A percentile compares a stretch with the other conserved stretches of the same genome.
Conservation (phyloP, 140 eudicot genomes). For the Erigeron philadelphicus region DNA sequence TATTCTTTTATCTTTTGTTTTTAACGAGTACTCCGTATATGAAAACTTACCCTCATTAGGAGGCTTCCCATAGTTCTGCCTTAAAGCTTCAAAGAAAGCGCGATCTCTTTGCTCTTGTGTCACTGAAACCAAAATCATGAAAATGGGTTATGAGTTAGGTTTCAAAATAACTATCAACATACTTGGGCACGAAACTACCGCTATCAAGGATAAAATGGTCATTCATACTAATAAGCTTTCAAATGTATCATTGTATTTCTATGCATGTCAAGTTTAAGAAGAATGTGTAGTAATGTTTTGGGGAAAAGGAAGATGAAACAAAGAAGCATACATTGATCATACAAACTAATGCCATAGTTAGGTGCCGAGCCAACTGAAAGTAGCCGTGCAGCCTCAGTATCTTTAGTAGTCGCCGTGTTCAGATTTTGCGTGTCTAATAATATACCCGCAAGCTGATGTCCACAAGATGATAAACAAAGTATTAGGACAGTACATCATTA, state of each 20-base stretch:
- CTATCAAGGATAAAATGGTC: neutral
- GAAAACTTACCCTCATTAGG: constrained; percentile 54
- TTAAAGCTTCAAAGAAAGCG: constrained; percentile 49
- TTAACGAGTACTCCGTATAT: neutral
- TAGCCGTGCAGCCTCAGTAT: constrained; percentile 76
- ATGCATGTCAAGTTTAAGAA: neutral
- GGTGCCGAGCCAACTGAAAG: constrained; percentile 70
- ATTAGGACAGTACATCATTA: neutral
- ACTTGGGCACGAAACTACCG: neutral
- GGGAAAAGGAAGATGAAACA: constrained; percentile 10
- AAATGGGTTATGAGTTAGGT: neutral
- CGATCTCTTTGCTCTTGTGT: constrained; percentile 66
- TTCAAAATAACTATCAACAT: neutral
- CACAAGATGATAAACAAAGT: constrained; percentile 4
- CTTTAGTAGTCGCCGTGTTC: constrained; percentile 52
- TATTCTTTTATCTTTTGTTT: neutral
- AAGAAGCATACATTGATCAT: constrained; percentile 51
- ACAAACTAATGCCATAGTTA: constrained; percentile 60
- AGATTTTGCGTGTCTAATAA: constrained; percentile 70
- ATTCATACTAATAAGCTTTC: neutral
- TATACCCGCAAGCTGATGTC: constrained; percentile 68
- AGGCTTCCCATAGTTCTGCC: constrained; percentile 64
- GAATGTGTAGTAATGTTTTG: neutral
- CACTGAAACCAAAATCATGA: constrained; percentile 40
- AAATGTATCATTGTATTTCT: neutral